These are phyloP conservation scores for Ganoderma sinense DNA, from an alignment of 1,284 basidiomycete species.

Conservation along the genomic window DNA sequence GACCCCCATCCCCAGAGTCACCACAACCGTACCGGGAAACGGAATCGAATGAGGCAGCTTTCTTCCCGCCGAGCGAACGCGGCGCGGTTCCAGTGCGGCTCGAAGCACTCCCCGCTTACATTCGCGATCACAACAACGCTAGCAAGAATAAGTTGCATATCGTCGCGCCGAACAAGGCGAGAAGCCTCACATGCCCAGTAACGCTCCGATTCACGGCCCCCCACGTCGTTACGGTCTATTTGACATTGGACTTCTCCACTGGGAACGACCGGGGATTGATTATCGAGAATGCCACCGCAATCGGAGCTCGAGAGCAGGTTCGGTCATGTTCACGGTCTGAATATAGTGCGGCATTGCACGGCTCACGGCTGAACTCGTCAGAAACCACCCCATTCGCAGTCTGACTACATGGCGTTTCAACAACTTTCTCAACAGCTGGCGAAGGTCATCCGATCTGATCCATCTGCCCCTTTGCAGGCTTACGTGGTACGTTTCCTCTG, in stretches of 20 bases:
- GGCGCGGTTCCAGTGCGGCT: constrained; percentile 47
- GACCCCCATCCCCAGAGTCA: constrained; percentile 63
- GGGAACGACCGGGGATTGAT: constrained; percentile 45
- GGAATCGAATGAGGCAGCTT: constrained; percentile 45
- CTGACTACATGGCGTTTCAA: constrained; percentile 68
- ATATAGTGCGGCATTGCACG: neutral
- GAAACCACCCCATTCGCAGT: constrained; percentile 74
- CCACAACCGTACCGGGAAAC: constrained; percentile 62
- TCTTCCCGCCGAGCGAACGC: constrained; percentile 51
- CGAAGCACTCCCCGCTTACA: constrained; percentile 55
- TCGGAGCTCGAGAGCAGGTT: constrained; percentile 75
- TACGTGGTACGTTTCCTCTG: constrained; percentile 48
- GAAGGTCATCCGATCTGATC: constrained; percentile 61
- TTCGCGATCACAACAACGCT: constrained; percentile 59
- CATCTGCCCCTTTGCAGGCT: constrained; percentile 56
- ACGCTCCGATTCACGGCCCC: constrained; percentile 63
- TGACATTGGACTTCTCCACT: constrained; percentile 51
- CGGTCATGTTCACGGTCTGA: constrained; percentile 23
- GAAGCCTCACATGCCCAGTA: constrained; percentile 42
- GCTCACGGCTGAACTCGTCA: constrained; percentile 36
- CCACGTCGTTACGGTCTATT: constrained; percentile 67
- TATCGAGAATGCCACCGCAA: constrained; percentile 66
- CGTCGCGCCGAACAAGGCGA: constrained; percentile 42
- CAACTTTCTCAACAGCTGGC: constrained; percentile 70
- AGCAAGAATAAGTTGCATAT: constrained; percentile 54